Conservation (phyloP, 1,284 basidiomycete species). For the Malassezia equina region DNA sequence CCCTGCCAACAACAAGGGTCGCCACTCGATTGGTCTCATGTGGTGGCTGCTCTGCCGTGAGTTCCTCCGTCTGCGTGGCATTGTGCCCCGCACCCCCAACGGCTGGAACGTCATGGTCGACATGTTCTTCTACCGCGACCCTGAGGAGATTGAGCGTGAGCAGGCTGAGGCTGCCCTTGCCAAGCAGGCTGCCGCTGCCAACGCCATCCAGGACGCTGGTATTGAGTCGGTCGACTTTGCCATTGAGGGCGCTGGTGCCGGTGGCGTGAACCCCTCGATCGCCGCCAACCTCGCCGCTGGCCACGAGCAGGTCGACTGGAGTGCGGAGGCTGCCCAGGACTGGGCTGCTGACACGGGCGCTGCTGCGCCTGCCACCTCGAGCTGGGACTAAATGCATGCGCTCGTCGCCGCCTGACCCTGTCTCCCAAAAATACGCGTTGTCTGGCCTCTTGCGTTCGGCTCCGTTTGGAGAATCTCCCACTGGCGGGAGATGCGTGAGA, state of each 20-base stretch:
- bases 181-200: conserved; percentile 57
- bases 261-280: conserved; percentile 57
- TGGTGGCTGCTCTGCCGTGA: conserved; percentile 99
- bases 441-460: conserved; percentile 28
- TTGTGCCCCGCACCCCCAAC: conserved; percentile 74
- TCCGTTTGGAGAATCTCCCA: conserved; percentile 24
- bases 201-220: conserved; percentile 34
- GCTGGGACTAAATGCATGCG: conserved; percentile 27
- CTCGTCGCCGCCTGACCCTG: neutral
- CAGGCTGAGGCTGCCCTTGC: conserved; percentile 70
- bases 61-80: conserved; percentile 87
- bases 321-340: conserved; percentile 52
- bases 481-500: conserved; percentile 21
- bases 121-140: conserved; percentile 99
- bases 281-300: conserved; percentile 35
- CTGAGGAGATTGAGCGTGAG: conserved; percentile 96
- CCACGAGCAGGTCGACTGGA: conserved; percentile 63
- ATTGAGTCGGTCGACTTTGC: conserved; percentile 38
- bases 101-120: conserved; percentile 97
- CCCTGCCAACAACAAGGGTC: conserved; percentile 98
- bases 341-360: conserved; percentile 46
- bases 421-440: conserved; percentile 11
- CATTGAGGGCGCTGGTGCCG: conserved; percentile 60
- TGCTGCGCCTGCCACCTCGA: conserved; percentile 18
- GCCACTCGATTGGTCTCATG: conserved; percentile 89